Evolutionary conservation across 2,329 filamentous ascomycete genomes (phyloP), one percentile per base, ranked within the genome.

Genomic region (Sporothrix mexicana): DNA sequence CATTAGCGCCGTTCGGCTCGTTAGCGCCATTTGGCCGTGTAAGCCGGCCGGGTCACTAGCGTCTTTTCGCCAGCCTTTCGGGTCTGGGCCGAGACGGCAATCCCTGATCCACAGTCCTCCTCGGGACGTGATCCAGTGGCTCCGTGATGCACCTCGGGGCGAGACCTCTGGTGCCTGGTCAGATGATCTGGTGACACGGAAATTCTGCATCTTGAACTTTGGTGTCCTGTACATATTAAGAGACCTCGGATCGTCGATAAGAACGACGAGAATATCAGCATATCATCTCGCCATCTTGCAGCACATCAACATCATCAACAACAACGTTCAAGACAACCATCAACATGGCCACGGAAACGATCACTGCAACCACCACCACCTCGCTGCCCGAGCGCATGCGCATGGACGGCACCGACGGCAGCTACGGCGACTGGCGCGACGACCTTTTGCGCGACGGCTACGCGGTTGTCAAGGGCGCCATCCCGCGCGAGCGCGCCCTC

Each of bases 361-460:
- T 61, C 8, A 41, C 57, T 61, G 30, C 57, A 15, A 61, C 57
- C 55, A 13, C 20, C 53, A 15, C 20, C 51, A 10, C 20, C 8
- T 9, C n/a, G 2, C 9, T 23, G 53, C 13, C 25, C 3, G 15
- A 3, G 23, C 57, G 57, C 57, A 61, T 61, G 57, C 57, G 57
- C 13, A 61, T 61, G 57, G 57, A 61, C 57, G 57, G 57, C 57
- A 61, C 57, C 30, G 57, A 61, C 15, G 57, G 25, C 13, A 7
- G 25, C 57, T 61, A 61, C 13, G 61, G 61, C 57, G 77, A 78
- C 72, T 77, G 74, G 67, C 74, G 77, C 23, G 78, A 79, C 43
- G 77, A 78, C 74, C 74, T 79, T 3, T 51, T 75, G 25, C 76
- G 75, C 20, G 75, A 78, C 70, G 78, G 78, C n/a, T 79, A 76